Evolutionary conservation across 257 asterid genomes (phyloP).

Genomic region (Nicotiana paniculata): DNA sequence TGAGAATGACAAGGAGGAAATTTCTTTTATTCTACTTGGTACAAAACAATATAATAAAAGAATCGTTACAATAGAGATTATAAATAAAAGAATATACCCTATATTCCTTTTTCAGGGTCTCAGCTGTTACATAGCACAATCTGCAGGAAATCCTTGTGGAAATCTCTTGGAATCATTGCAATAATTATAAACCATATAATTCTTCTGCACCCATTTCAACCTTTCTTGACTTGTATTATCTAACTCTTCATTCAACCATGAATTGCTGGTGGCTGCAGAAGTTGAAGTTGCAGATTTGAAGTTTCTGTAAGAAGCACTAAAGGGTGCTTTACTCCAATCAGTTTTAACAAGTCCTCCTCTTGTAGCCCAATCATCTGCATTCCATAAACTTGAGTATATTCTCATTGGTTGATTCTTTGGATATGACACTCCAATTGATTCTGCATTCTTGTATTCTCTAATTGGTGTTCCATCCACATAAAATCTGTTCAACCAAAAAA

Average conservation of each 20-base stretch:
- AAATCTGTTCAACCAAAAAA: conserved; percentile 23
- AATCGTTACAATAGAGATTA: not conserved
- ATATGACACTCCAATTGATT: conserved; percentile 43
- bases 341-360: no score
- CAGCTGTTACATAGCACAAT: conserved; percentile 19
- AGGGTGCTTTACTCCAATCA: not conserved
- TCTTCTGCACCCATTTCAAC: conserved; percentile 43
- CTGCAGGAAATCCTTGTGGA: conserved; percentile 52
- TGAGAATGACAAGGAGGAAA: no score
- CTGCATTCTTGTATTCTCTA: conserved; percentile 63
- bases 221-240: conserved; percentile 31
- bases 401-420: conserved; percentile 65
- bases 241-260: conserved; percentile 23
- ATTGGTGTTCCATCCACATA: conserved; percentile 53
- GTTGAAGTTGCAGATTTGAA: no score
- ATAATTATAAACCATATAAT: conserved; percentile 62
- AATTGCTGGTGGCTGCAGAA: no score
- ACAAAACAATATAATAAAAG: not conserved
- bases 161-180: conserved; percentile 65
- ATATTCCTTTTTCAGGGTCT: no score
- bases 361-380: conserved; percentile 70
- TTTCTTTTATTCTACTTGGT: not conserved
- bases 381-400: conserved; percentile 63
- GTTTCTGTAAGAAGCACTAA: no score
- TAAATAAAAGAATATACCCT: no score